These are phyloP conservation scores for Pharnaceum exiguum DNA, from an alignment of 148 eudicot genomes.

Conservation along the genomic window DNA sequence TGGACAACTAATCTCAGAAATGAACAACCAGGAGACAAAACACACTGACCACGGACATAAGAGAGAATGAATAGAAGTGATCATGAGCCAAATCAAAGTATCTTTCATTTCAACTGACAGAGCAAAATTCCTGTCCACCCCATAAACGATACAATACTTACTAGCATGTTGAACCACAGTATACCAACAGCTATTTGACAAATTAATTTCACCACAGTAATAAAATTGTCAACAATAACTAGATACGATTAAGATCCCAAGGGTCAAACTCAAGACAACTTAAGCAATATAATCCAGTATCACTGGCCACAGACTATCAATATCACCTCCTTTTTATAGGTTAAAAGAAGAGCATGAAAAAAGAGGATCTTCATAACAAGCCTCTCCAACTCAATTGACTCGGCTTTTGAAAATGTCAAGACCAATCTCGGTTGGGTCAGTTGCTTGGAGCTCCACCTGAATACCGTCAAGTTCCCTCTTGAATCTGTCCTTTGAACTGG, in stretches of 20 bases:
- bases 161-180: constrained; percentile 16
- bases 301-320: constrained; percentile 32
- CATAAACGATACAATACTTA: constrained; percentile 26
- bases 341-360: constrained; percentile 9
- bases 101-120: constrained; percentile 1
- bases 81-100: neutral
- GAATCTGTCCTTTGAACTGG: constrained; percentile 87
- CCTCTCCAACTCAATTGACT: constrained; percentile 35
- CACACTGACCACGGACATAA: too few relatives aligned
- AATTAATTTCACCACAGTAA: constrained; percentile 15
- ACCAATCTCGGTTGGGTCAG: constrained; percentile 84
- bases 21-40: too few relatives aligned
- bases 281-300: constrained; percentile 26
- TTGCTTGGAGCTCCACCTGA: constrained; percentile 94
- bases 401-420: constrained; percentile 84
- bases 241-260: constrained; percentile 23
- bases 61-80: too few relatives aligned
- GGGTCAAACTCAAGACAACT: constrained; percentile 26
- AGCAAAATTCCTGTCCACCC: constrained; percentile 3
- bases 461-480: constrained; percentile 86
- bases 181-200: constrained; percentile 2
- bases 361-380: constrained; percentile 7
- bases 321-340: constrained; percentile 24
- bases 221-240: constrained; percentile 27
- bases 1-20: too few relatives aligned